Percentiles rank a stretch among this genome's conserved stretches.
Conservation (phyloP, 108 stramenopile genomes). For the Bacterosira constricta region DNA sequence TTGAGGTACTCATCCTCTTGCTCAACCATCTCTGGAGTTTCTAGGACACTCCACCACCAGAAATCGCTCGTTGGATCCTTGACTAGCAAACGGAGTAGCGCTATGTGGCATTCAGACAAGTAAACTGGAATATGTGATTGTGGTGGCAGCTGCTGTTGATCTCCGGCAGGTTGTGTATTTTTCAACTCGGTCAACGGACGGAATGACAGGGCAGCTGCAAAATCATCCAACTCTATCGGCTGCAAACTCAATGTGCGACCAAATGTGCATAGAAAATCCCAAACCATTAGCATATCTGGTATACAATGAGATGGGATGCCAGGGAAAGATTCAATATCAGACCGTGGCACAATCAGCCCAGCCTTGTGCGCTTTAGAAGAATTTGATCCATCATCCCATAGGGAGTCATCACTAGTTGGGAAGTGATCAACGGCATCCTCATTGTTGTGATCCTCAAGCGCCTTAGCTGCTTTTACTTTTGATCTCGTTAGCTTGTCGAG, state of each 20-base stretch:
- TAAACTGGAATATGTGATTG: conserved; percentile 63
- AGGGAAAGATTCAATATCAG: conserved; percentile 72
- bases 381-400: conserved; percentile 28
- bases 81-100: conserved; percentile 70
- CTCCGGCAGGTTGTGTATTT: conserved; percentile 29
- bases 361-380: conserved; percentile 31
- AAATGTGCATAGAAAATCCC: conserved; percentile 91
- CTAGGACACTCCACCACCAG: conserved; percentile 91
- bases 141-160: conserved; percentile 2
- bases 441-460: conserved; percentile 72
- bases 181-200: conserved; percentile 42
- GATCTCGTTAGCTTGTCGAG: conserved; percentile 71
- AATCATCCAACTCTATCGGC: conserved; percentile 80
- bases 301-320: conserved; percentile 78
- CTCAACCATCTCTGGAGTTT: conserved; percentile 74
- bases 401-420: conserved; percentile 52
- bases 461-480: conserved; percentile 61
- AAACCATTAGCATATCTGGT: conserved; percentile 78
- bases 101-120: conserved; percentile 83
- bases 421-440: conserved; percentile 55
- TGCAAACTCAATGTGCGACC: conserved; percentile 62
- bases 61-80: conserved; percentile 75
- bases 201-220: conserved; percentile 76
- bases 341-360: conserved; percentile 27
- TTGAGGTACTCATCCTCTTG: conserved; percentile 56